Percentiles rank a stretch among this genome's conserved stretches.
Conservation (phyloP, 2,329 filamentous ascomycete genomes). For the Ceratocystiopsis minuta region DNA sequence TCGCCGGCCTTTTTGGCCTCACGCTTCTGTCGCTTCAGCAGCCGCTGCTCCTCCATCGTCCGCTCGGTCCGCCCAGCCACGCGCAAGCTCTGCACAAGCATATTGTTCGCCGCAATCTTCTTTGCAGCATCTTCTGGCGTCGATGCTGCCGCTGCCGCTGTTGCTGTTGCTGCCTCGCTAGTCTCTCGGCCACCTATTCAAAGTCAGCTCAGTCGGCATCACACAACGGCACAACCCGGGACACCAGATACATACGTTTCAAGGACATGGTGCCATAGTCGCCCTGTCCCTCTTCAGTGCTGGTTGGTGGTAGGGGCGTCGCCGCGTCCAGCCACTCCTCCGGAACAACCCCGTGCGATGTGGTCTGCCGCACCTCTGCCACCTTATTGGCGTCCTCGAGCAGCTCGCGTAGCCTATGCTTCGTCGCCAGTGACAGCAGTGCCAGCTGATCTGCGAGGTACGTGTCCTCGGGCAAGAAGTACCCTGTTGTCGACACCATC, state of each 20-base stretch:
- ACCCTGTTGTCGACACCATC: slow-evolving; percentile 43
- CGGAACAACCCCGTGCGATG: slow-evolving; percentile 64
- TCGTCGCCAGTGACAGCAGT: slow-evolving; percentile 64
- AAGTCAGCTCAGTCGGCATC: no score
- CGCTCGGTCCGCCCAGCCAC: slow-evolving; percentile 47
- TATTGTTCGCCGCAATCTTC: slow-evolving; percentile 29
- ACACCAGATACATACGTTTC: slow-evolving; percentile 38
- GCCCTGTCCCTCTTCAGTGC: slow-evolving; percentile 25
- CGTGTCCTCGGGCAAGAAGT: slow-evolving; percentile 58
- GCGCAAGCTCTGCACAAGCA: slow-evolving; percentile 31
- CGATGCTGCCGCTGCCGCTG: no score
- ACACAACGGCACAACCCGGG: no score
- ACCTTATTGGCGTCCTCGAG: slow-evolving; percentile 60
- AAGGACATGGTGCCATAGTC: slow-evolving; percentile 35
- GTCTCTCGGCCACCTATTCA: no score
- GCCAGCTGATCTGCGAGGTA: slow-evolving; percentile 68
- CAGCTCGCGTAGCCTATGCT: slow-evolving; percentile 58
- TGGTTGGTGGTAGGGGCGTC: slow-evolving; percentile 19
- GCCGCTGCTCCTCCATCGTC: slow-evolving; percentile 52
- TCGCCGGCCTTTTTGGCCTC: slow-evolving; percentile 34
- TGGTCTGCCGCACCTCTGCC: slow-evolving; percentile 52
- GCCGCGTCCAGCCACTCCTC: slow-evolving; percentile 60
- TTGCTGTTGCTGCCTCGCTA: no score
- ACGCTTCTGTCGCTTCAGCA: slow-evolving; percentile 48
- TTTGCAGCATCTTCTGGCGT: slow-evolving; percentile 9